phyloP scores from a whole-genome alignment of 139 green algal genomes.

The Penium margaritaceum region DNA sequence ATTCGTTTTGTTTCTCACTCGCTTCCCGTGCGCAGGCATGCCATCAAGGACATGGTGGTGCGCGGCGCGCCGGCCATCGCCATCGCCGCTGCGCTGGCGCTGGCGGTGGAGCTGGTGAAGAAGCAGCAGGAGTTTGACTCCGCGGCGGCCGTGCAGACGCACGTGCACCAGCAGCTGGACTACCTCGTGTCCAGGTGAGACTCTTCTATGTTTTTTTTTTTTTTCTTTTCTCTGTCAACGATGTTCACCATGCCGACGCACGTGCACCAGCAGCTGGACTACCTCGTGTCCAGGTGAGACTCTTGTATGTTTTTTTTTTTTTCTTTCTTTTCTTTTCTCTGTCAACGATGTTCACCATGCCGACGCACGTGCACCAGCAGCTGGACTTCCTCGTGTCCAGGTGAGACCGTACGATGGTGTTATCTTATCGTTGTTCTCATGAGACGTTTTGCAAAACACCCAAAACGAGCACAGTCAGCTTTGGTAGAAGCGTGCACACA shows the following conservation, averaged over 20 bases:
- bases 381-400: slow-evolving; percentile 73
- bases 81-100: slow-evolving; percentile 64
- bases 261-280: slow-evolving; percentile 53
- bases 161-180: slow-evolving; percentile 50
- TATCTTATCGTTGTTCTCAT: too few relatives aligned
- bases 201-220: too few relatives aligned
- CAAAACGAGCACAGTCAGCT: too few relatives aligned
- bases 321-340: too few relatives aligned
- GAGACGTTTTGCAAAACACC: too few relatives aligned
- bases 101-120: slow-evolving; percentile 48
- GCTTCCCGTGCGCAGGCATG: slow-evolving; percentile 18
- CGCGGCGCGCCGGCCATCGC: slow-evolving; percentile 87
- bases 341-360: too few relatives aligned
- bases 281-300: slow-evolving; percentile 65
- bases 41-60: slow-evolving; percentile 80
- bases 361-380: slow-evolving; percentile 17
- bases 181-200: slow-evolving; percentile 68
- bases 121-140: neutral
- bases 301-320: too few relatives aligned
- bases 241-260: too few relatives aligned
- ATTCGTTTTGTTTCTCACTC: too few relatives aligned
- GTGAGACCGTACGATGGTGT: too few relatives aligned
- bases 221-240: too few relatives aligned
- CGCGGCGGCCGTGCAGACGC: neutral
- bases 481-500: too few relatives aligned